A percentile compares a stretch with the other conserved stretches of the same genome.
Conservation (phyloP, 2,329 filamentous ascomycete genomes). For the Curvularia lunata region DNA sequence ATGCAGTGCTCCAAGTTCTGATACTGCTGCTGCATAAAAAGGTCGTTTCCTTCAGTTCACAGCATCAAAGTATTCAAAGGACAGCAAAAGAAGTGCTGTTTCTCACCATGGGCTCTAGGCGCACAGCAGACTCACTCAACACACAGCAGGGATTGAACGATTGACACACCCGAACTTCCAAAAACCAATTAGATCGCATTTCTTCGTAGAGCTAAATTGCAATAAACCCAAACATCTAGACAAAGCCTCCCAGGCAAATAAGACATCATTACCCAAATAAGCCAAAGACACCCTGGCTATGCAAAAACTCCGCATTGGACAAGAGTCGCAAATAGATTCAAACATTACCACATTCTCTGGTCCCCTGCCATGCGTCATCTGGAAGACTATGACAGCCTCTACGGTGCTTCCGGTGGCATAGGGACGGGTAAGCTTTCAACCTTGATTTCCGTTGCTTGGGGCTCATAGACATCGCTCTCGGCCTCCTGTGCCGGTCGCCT, state of each 20-base stretch:
- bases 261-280: neutral
- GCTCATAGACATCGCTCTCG: constrained; percentile 37
- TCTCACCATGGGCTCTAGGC: neutral
- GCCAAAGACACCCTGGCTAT: constrained; percentile 1
- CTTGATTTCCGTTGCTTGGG: constrained; percentile 34
- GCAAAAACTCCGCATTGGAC: neutral
- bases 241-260: neutral
- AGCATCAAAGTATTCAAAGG: neutral
- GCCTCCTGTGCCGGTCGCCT: constrained; percentile 26
- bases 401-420: constrained; percentile 17
- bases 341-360: neutral
- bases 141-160: neutral
- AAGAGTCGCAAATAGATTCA: neutral
- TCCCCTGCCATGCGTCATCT: neutral
- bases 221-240: neutral
- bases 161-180: neutral
- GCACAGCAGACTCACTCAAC: neutral
- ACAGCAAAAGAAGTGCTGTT: neutral
- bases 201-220: neutral
- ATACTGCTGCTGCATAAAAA: neutral
- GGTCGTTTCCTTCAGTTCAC: neutral
- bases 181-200: neutral
- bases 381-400: no score
- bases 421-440: constrained; percentile 30
- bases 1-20: neutral